phyloP scores from a whole-genome alignment of 176 grass and related monocot species.

The Microstegium vimineum region DNA sequence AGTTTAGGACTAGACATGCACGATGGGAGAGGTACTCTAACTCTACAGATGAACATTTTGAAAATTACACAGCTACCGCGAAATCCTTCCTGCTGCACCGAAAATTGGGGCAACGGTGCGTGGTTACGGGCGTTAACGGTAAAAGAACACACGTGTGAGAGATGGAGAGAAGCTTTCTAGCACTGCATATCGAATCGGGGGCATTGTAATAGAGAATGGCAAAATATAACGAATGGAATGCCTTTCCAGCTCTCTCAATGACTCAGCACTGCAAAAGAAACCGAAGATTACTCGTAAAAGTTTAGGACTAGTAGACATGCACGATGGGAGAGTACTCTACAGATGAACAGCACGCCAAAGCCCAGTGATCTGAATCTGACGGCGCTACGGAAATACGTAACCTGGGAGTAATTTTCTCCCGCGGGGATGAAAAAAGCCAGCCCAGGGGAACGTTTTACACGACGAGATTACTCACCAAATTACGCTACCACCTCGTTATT shows the following conservation, averaged over 20 bases:
- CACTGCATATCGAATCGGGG: no score
- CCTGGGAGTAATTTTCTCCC: not conserved
- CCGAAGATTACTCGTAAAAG: no score
- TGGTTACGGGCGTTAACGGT: no score
- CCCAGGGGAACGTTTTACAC: not conserved
- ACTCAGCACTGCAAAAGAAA: not conserved
- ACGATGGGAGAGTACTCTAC: not conserved
- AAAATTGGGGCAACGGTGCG: no score
- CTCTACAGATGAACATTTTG: no score
- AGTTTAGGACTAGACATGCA: not conserved
- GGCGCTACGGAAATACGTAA: not conserved
- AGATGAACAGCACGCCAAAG: not conserved
- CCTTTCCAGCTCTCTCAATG: not conserved
- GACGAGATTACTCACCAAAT: constrained; percentile 17
- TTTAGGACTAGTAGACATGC: not conserved
- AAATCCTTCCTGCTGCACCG: no score
- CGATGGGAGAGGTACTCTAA: no score
- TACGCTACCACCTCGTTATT: not conserved
- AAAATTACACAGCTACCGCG: no score
- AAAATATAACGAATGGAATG: no score
- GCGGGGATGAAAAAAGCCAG: constrained; percentile 13
- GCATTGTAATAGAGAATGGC: no score
- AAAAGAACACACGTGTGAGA: no score
- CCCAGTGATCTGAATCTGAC: not conserved
- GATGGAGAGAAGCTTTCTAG: no score